These are phyloP conservation scores for Tranzscheliella williamsii DNA, from an alignment of 1,284 basidiomycete genomes.

Conservation along the genomic window DNA sequence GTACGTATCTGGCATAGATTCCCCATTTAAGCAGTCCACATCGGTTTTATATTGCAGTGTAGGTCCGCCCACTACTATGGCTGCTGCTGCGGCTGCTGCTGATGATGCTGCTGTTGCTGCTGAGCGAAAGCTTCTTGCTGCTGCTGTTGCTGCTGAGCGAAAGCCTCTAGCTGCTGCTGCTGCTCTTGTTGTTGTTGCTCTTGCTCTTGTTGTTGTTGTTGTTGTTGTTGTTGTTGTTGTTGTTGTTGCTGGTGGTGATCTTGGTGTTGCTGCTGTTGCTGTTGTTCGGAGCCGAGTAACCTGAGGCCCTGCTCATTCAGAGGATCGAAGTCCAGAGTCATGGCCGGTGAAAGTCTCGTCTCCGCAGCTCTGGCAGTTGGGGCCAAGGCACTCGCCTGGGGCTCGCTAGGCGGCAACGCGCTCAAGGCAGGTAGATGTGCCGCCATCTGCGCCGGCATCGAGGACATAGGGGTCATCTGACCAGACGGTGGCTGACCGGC, in stretches of 20 bases:
- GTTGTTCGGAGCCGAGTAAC: conserved; percentile 8
- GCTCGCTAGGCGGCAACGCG: conserved; percentile 21
- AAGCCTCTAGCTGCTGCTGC: not conserved
- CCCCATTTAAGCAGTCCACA: no score
- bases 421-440: conserved; percentile 35
- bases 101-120: no score
- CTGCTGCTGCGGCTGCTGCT: no score
- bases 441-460: conserved; percentile 44
- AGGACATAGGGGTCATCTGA: conserved; percentile 46
- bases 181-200: not conserved
- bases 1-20: no score
- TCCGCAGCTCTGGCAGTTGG: conserved; percentile 9
- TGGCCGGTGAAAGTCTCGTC: conserved; percentile 17
- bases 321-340: conserved; percentile 20
- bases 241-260: not conserved
- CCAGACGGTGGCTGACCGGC: conserved; percentile 24
- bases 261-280: conserved; percentile 11
- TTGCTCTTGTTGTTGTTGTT: not conserved
- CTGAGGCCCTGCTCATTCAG: conserved; percentile 15
- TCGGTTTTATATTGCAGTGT: no score
- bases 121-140: not conserved
- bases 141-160: not conserved
- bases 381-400: conserved; percentile 16
- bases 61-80: no score
- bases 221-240: not conserved